Conservation (phyloP, 2,329 filamentous ascomycete genomes). For the Trichothecium sympodiale region DNA sequence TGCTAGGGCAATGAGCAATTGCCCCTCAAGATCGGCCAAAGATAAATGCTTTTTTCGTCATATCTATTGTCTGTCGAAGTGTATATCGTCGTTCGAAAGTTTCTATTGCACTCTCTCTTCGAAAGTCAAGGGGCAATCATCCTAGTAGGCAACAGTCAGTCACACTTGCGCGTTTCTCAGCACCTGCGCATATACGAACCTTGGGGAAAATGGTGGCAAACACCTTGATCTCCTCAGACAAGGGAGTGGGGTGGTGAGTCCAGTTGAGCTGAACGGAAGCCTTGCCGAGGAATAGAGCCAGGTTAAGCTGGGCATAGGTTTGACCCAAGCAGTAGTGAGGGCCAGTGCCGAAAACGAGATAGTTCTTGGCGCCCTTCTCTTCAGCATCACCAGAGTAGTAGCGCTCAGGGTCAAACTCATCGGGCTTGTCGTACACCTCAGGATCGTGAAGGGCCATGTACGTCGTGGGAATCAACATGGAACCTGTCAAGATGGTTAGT, state of each 20-base stretch:
- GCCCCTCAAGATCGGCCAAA: too few species aligned
- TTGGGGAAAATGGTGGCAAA: slow-evolving; percentile 97
- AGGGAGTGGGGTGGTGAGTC: slow-evolving; percentile 74
- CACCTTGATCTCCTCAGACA: slow-evolving; percentile 91
- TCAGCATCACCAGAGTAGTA: slow-evolving; percentile 88
- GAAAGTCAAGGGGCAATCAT: slow-evolving; percentile 75
- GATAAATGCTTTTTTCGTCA: too few species aligned
- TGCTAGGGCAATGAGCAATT: too few species aligned
- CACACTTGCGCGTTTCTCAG: slow-evolving; percentile 5
- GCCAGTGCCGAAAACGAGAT: slow-evolving; percentile 88
- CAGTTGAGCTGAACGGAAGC: slow-evolving; percentile 79
- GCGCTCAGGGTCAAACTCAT: slow-evolving; percentile 79
- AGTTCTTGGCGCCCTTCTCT: slow-evolving; percentile 82
- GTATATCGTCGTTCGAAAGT: neutral
- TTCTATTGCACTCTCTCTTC: slow-evolving; percentile 37
- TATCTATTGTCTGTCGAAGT: too few species aligned
- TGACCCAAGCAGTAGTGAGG: slow-evolving; percentile 96
- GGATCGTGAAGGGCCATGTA: slow-evolving; percentile 88
- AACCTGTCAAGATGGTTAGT: slow-evolving; percentile 33
- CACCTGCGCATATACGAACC: slow-evolving; percentile 41
- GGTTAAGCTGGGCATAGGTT: slow-evolving; percentile 78
- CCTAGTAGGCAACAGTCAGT: slow-evolving; percentile 36
- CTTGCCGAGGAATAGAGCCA: slow-evolving; percentile 85
- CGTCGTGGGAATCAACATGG: slow-evolving; percentile 88
- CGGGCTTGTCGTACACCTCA: slow-evolving; percentile 83